A percentile compares a stretch with the other conserved stretches of the same genome.
Conservation (phyloP, 768 basidiomycete species). For the Porpolomopsis calyptriformis region DNA sequence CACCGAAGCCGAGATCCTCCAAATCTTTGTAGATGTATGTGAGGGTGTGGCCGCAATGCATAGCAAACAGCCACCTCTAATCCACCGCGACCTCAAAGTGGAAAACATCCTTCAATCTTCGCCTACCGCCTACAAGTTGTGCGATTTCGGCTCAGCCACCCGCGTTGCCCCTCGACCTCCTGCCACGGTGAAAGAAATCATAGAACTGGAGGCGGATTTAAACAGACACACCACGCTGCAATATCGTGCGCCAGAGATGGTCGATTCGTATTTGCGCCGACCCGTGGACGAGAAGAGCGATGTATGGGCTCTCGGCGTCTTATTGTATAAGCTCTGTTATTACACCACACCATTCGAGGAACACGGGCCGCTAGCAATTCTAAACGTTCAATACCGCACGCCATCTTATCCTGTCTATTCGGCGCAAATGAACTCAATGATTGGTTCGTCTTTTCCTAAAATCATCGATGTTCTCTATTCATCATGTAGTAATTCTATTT, state of each 20-base stretch:
- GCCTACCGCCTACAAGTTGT: slow-evolving; percentile 80
- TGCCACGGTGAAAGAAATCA: slow-evolving; percentile 70
- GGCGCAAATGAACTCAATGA: slow-evolving; percentile 66
- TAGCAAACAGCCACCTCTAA: slow-evolving; percentile 74
- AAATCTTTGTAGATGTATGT: slow-evolving; percentile 96
- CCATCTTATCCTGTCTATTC: slow-evolving; percentile 87
- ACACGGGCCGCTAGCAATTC: slow-evolving; percentile 89
- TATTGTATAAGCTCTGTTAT: slow-evolving; percentile 97
- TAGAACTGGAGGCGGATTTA: slow-evolving; percentile 79
- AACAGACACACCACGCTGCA: slow-evolving; percentile 94
- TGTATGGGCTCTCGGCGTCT: slow-evolving; percentile 94
- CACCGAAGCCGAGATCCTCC: slow-evolving; percentile 91
- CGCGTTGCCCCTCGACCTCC: slow-evolving; percentile 63
- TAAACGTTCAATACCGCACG: slow-evolving; percentile 91
- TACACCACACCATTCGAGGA: slow-evolving; percentile 99
- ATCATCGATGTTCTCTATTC: slow-evolving; percentile 1
- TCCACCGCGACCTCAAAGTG: slow-evolving; percentile 97
- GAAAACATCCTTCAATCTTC: slow-evolving; percentile 95
- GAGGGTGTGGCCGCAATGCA: slow-evolving; percentile 98
- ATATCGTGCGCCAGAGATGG: slow-evolving; percentile 98
- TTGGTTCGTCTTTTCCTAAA: slow-evolving; percentile 53
- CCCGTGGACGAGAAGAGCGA: slow-evolving; percentile 92
- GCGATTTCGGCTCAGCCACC: slow-evolving; percentile 94
- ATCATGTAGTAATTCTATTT: slow-evolving; percentile 3
- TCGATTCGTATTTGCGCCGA: slow-evolving; percentile 75